phyloP scores from a whole-genome alignment of 257 asterid species.

The Fraxinus cuspidata region DNA sequence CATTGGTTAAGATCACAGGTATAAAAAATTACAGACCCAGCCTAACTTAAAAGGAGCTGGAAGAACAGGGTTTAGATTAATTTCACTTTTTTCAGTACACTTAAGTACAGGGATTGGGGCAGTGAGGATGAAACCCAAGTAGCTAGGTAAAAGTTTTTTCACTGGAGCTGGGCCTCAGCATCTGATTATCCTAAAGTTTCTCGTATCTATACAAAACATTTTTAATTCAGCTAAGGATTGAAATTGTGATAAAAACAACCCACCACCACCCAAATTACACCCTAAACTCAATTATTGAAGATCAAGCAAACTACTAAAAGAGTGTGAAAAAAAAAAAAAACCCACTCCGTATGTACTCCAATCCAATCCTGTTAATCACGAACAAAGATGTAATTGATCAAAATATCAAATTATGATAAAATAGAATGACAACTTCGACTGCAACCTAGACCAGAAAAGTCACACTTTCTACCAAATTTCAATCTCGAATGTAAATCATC shows the following conservation, averaged over 20 bases:
- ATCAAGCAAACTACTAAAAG: neutral
- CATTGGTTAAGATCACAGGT: neutral
- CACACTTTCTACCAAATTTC: neutral
- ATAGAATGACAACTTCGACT: neutral
- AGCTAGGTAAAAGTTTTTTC: neutral
- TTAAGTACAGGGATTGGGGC: neutral
- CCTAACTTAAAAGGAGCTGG: neutral
- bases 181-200: neutral
- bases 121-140: neutral
- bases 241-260: neutral
- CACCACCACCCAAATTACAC: neutral
- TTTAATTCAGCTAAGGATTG: neutral
- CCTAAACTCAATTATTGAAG: neutral
- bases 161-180: neutral
- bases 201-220: neutral
- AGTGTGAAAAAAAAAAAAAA: too few species aligned
- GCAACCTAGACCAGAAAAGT: neutral
- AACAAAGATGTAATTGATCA: neutral
- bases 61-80: neutral
- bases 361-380: neutral
- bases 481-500: neutral
- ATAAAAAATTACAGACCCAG: neutral
- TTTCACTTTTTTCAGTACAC: neutral
- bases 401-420: too few species aligned
- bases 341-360: neutral